Evolutionary conservation across 1,284 basidiomycete species (phyloP).

Genomic region (Exobasidium rhododendri): DNA sequence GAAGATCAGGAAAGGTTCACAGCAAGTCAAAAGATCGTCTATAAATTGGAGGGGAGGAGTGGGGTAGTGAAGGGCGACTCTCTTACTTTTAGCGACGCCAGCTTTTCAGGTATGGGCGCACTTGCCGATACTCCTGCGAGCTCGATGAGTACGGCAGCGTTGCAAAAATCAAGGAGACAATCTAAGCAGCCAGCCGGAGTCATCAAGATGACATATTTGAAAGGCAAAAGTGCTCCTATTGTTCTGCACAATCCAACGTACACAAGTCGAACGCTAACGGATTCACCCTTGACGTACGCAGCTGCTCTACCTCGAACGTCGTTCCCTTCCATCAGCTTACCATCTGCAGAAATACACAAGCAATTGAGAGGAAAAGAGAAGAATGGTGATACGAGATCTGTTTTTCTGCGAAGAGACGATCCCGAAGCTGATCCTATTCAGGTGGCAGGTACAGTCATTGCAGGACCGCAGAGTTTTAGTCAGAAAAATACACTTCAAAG

Average conservation of each 20-base stretch:
- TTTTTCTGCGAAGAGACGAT: not conserved
- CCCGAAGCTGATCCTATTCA: not conserved
- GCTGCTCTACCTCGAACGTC: not conserved
- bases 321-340: not conserved
- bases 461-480: not conserved
- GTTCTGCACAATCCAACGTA: not conserved
- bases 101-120: not conserved
- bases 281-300: not conserved
- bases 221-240: constrained; percentile 14
- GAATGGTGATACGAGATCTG: not conserved
- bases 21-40: not conserved
- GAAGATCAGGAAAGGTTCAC: not conserved
- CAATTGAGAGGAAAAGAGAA: not conserved
- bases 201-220: constrained; percentile 8
- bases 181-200: not conserved
- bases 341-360: too few relatives aligned
- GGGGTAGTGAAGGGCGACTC: too few relatives aligned
- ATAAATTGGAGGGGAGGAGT: not conserved
- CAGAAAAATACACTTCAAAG: not conserved
- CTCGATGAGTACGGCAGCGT: not conserved
- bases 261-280: not conserved
- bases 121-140: not conserved
- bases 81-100: too few relatives aligned
- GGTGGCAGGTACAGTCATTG: constrained; percentile 1
- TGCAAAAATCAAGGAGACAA: constrained; percentile 1